Percentiles rank a stretch among this genome's conserved stretches.
Conservation (phyloP, 352 stramenopile species). For the Globisporangium paroecandrum region DNA sequence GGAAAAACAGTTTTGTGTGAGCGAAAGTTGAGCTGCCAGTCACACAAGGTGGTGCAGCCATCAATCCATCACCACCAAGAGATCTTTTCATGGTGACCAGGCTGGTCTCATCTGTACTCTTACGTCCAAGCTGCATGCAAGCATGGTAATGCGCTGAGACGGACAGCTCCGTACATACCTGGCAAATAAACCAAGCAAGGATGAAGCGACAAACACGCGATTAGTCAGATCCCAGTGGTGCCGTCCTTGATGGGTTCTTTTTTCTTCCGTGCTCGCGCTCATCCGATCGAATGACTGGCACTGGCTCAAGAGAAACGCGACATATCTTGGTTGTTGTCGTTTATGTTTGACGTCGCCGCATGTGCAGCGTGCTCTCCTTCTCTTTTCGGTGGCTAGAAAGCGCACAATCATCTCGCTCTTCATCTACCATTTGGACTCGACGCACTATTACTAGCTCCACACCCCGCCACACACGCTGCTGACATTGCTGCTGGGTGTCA, state of each 20-base stretch:
- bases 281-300: constrained; percentile 1
- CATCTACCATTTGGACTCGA: neutral
- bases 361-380: neutral
- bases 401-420: neutral
- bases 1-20: constrained; percentile 15
- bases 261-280: neutral
- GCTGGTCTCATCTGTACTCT: neutral
- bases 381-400: neutral
- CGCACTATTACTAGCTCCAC: neutral
- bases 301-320: constrained; percentile 9
- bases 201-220: neutral
- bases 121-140: neutral
- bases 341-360: neutral
- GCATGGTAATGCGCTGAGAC: neutral
- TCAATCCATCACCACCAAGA: neutral
- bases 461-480: neutral
- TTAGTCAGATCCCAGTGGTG: neutral
- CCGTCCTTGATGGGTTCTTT: constrained; percentile 7
- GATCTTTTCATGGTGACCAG: neutral
- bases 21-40: neutral
- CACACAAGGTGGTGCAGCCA: neutral
- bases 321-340: neutral
- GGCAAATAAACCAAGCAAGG: too few species aligned
- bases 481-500: neutral
- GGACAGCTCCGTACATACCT: neutral